These are phyloP conservation scores for Fusarium sp. DNA, from an alignment of 2,329 filamentous ascomycete genomes.

Conservation along the genomic window DNA sequence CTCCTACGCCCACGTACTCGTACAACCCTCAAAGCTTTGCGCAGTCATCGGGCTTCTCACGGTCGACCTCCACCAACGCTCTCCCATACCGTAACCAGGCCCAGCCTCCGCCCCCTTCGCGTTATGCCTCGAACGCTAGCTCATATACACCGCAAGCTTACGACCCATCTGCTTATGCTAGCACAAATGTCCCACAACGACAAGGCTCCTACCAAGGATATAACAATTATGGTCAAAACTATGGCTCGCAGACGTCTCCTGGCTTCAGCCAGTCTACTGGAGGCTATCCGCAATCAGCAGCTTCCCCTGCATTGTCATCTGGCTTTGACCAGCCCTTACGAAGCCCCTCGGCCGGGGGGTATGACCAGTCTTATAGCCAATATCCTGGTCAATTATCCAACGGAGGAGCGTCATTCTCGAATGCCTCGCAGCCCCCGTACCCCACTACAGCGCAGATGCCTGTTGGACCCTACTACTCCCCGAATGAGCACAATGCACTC, in stretches of 20 bases:
- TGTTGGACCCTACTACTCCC: slow-evolving; percentile 62
- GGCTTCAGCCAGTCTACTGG: slow-evolving; percentile 53
- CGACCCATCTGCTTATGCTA: slow-evolving; percentile 70
- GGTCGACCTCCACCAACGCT: slow-evolving; percentile 65
- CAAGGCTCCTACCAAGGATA: slow-evolving; percentile 64
- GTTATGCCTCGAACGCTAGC: slow-evolving; percentile 53
- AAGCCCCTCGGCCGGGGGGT: slow-evolving; percentile 52
- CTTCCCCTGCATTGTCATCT: slow-evolving; percentile 49
- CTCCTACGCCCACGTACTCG: slow-evolving; percentile 61
- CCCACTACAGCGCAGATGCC: slow-evolving; percentile 65
- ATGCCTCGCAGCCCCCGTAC: slow-evolving; percentile 62
- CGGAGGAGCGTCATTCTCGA: slow-evolving; percentile 52
- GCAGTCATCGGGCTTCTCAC: slow-evolving; percentile 49
- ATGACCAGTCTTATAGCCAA: slow-evolving; percentile 54
- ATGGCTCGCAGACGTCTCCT: slow-evolving; percentile 54
- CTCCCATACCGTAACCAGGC: slow-evolving; percentile 61
- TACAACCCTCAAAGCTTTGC: slow-evolving; percentile 80
- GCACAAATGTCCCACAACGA: slow-evolving; percentile 60
- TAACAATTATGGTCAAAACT: slow-evolving; percentile 58
- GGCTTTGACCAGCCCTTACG: slow-evolving; percentile 58
- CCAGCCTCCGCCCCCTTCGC: slow-evolving; percentile 52
- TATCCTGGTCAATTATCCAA: slow-evolving; percentile 56
- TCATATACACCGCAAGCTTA: slow-evolving; percentile 66
- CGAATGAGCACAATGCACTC: slow-evolving; percentile 60
- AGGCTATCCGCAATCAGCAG: slow-evolving; percentile 44